These are phyloP conservation scores for Saccharomycopsis malanga DNA, from an alignment of 805 yeast species.

Conservation along the genomic window DNA sequence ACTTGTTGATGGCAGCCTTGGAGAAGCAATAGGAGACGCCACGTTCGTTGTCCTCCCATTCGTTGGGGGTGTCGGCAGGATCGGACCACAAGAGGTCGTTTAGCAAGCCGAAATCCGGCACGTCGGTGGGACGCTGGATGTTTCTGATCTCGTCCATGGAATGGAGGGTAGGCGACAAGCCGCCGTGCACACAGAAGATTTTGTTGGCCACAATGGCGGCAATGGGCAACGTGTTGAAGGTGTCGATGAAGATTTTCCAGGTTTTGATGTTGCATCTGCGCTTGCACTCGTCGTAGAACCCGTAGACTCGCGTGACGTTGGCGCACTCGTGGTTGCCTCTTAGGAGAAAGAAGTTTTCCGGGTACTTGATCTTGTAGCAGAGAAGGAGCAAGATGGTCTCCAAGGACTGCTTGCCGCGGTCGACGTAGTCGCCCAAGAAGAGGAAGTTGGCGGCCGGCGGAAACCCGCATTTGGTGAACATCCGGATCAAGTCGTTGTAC, in stretches of 20 bases:
- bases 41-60: constrained; percentile 78
- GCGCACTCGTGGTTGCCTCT: constrained; percentile 98
- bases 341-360: constrained; percentile 87
- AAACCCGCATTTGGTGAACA: constrained; percentile 93
- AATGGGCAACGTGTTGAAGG: constrained; percentile 90
- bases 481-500: constrained; percentile 80
- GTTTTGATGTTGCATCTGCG: constrained; percentile 79
- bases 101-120: constrained; percentile 71
- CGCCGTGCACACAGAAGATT: constrained; percentile 87
- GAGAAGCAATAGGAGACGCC: constrained; percentile 80
- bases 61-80: constrained; percentile 51
- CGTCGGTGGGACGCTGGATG: constrained; percentile 75
- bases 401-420: constrained; percentile 91
- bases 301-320: constrained; percentile 91
- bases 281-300: constrained; percentile 97
- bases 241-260: constrained; percentile 91
- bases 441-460: constrained; percentile 92
- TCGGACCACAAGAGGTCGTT: constrained; percentile 82
- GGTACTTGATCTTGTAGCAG: constrained; percentile 93
- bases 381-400: constrained; percentile 84
- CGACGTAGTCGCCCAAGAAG: constrained; percentile 94
- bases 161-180: constrained; percentile 64
- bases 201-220: constrained; percentile 95
- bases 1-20: constrained; percentile 62
- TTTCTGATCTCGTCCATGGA: constrained; percentile 61